Evolutionary conservation across 148 eudicot species (phyloP), one percentile per base, ranked within the genome.

Genomic region (Simmondsia chinensis): DNA sequence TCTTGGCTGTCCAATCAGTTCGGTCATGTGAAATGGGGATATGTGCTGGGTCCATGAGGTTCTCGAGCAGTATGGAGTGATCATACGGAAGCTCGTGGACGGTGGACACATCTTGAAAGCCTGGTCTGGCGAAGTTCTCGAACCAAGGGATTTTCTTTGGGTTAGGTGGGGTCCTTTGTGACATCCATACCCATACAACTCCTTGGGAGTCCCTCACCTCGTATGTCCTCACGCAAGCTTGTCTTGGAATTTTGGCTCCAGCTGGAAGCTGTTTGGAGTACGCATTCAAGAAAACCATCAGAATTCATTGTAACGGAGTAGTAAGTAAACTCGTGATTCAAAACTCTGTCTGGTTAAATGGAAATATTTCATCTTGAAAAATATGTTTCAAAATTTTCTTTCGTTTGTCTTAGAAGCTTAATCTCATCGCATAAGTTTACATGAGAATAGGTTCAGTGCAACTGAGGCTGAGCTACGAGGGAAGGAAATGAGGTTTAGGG

Each of bases 21-120:
- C 94, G 64, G 56, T 91, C 97, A 39, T 91, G 97, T 26, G 97
- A 91, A 16, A 91, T 91, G 15, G 97, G 95, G 49, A 91, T 54
- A 35, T 91, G 97, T 22, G 97, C 97, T 0, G 97, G 97, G 53
- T 91, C 97, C 95, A 91, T 91, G 1, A 85, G 95, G 61, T 91
- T 91, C 71, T 91, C 97, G 10, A 91, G 80, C 42, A 91, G 83
- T 54, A 91, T 91, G 31, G 97, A 91, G 54, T 91, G 97, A 49
- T 85, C 97, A 29, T 91, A 91, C 2, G 95, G 97, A 48, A 91
- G 97, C 31, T 85, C 95, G 10, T 91, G 97, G 4, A 70, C 74
- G 1, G 97, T 82, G 4, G 97, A 91, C 47, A 68, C 33, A 39
- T 91, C 97, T 43, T 67, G 71, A 48, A 82, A 91, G 1, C 82